Evolutionary conservation across 305 asterid species (phyloP).

Genomic region (Solanum hybrid): DNA sequence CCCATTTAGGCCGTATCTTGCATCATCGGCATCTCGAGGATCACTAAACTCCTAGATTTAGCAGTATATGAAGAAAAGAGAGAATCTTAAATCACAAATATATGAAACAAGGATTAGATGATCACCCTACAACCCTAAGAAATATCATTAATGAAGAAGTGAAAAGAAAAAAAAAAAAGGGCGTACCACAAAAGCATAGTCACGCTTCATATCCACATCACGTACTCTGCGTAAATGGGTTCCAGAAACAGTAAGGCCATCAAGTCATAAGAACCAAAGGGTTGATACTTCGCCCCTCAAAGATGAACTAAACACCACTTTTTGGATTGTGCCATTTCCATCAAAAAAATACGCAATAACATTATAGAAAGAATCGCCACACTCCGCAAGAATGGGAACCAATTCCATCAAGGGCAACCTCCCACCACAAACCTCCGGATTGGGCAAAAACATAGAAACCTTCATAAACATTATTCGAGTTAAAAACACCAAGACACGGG

Average conservation of each 20-base stretch:
- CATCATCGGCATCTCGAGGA: conserved; percentile 58
- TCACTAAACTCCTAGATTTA: conserved; percentile 38
- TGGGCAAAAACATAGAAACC: conserved; percentile 55
- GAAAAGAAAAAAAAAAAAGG: neutral
- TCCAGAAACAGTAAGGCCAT: conserved; percentile 60
- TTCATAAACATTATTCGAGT: conserved; percentile 62
- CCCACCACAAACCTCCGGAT: conserved; percentile 56
- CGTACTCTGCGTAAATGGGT: conserved; percentile 65
- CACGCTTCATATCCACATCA: conserved; percentile 62
- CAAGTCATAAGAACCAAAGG: conserved; percentile 37
- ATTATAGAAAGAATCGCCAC: conserved; percentile 48
- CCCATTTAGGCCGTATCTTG: conserved; percentile 41
- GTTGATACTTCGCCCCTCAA: conserved; percentile 42
- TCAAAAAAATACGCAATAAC: conserved; percentile 47
- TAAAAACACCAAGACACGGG: conserved; percentile 26
- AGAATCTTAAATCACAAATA: neutral
- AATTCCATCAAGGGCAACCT: conserved; percentile 50
- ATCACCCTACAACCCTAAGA: neutral
- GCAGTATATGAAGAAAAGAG: neutral
- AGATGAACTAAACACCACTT: conserved; percentile 51
- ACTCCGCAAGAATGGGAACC: conserved; percentile 38
- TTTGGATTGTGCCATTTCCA: conserved; percentile 38
- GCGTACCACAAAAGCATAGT: conserved; percentile 51
- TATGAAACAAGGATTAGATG: neutral
- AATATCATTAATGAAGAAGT: neutral